phyloP scores from a whole-genome alignment of 495 filamentous ascomycete genomes.

The Cercophora sp. region DNA sequence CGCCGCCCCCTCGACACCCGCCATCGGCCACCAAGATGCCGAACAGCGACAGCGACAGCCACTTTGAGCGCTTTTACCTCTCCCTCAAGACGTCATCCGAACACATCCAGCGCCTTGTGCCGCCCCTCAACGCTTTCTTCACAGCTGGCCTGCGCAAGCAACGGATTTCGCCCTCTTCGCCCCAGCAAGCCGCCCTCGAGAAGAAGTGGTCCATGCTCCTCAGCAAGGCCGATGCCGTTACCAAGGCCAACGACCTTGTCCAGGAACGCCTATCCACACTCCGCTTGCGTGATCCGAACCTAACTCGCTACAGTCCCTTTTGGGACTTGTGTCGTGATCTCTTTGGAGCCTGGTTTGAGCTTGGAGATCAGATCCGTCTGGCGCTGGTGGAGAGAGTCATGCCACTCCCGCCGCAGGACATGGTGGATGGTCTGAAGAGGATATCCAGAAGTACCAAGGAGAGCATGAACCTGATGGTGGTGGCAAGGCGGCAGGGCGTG shows the following conservation, averaged over 20 bases:
- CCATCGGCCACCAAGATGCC: background rate
- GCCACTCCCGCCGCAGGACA: conserved; percentile 51
- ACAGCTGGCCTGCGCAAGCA: conserved; percentile 38
- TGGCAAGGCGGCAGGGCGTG: conserved; percentile 7
- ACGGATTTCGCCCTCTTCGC: conserved; percentile 3
- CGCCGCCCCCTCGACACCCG: conserved; percentile 1
- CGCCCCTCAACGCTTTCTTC: conserved; percentile 58
- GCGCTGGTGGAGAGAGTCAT: conserved; percentile 47
- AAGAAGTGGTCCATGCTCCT: conserved; percentile 60
- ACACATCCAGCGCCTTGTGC: conserved; percentile 58
- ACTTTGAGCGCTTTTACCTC: conserved; percentile 73
- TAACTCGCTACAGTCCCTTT: conserved; percentile 55
- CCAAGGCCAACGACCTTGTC: conserved; percentile 58
- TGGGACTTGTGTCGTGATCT: conserved; percentile 74
- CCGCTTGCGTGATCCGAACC: conserved; percentile 70
- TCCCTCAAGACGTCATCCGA: conserved; percentile 62
- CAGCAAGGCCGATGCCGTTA: conserved; percentile 52
- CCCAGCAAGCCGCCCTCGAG: conserved; percentile 45
- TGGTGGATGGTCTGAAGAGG: conserved; percentile 62
- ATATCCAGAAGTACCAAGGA: conserved; percentile 73
- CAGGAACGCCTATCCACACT: conserved; percentile 61
- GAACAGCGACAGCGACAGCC: conserved; percentile 44
- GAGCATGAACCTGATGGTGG: conserved; percentile 65
- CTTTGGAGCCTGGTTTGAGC: conserved; percentile 65
- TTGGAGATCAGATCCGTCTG: conserved; percentile 65